These are phyloP conservation scores for Magnolia kwangsiensis DNA, from an alignment of 164 flowering plant genomes.

Conservation along the genomic window DNA sequence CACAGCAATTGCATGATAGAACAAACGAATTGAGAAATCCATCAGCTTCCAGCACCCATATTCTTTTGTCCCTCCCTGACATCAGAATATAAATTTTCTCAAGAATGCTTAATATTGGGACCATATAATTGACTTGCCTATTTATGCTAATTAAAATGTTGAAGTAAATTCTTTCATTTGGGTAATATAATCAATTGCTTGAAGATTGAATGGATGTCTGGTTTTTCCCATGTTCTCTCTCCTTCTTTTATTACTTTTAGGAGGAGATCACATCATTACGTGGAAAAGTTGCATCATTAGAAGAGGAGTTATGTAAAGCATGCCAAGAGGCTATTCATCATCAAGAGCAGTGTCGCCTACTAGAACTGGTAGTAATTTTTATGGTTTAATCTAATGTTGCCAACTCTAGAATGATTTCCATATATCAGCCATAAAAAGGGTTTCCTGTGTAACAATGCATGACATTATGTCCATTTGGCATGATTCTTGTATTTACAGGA, in stretches of 20 bases:
- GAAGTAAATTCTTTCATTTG: not conserved
- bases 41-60: not conserved
- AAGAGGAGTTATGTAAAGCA: slow-evolving; percentile 68
- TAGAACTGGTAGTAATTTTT: slow-evolving; percentile 62
- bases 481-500: slow-evolving; percentile 46
- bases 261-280: slow-evolving; percentile 61
- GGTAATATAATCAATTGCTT: not conserved
- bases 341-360: slow-evolving; percentile 41
- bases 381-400: not conserved
- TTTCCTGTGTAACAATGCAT: too few relatives aligned
- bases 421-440: not conserved
- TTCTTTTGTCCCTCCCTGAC: too few relatives aligned
- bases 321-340: slow-evolving; percentile 62
- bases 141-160: not conserved
- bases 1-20: too few relatives aligned
- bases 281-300: slow-evolving; percentile 59
- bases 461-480: not conserved
- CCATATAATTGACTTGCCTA: too few relatives aligned
- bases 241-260: slow-evolving; percentile 25
- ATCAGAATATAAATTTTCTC: too few relatives aligned
- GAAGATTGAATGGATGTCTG: not conserved
- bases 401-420: not conserved
- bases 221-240: too few relatives aligned
- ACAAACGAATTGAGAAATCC: too few relatives aligned
- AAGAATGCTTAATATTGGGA: too few relatives aligned